Evolutionary conservation across 371 early-diverging fungal species (phyloP).

Genomic region (Funneliformis caledonium): DNA sequence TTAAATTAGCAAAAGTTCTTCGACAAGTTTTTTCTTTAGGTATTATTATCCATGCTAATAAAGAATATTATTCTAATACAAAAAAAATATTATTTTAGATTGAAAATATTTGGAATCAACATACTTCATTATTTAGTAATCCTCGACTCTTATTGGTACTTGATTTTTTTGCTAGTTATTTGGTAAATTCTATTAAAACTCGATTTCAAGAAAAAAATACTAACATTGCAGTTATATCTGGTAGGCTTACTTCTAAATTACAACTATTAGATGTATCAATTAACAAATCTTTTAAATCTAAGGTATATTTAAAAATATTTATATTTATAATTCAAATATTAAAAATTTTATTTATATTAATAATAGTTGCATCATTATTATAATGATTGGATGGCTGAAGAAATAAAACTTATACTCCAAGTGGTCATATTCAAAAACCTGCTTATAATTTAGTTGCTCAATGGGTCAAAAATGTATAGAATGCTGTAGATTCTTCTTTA

Average conservation of each 20-base stretch:
- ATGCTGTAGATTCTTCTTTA: neutral
- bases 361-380: neutral
- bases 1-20: neutral
- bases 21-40: neutral
- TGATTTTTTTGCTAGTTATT: neutral
- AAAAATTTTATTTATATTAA: neutral
- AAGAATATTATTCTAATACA: neutral
- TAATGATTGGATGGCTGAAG: slow-evolving; percentile 6
- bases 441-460: neutral
- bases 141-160: neutral
- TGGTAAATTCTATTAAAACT: neutral
- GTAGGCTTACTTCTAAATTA: neutral
- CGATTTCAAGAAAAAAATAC: slow-evolving; percentile 3
- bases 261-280: neutral
- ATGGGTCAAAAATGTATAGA: slow-evolving; percentile 5
- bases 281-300: slow-evolving; percentile 13
- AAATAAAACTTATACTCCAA: neutral
- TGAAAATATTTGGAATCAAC: slow-evolving; percentile 5
- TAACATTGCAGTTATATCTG: neutral
- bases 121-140: neutral
- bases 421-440: slow-evolving; percentile 4
- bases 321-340: too few species aligned
- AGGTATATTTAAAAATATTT: neutral
- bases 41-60: neutral
- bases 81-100: neutral